Evolutionary conservation across 129 eudicot species (phyloP).

Genomic region (Calendula officinalis): DNA sequence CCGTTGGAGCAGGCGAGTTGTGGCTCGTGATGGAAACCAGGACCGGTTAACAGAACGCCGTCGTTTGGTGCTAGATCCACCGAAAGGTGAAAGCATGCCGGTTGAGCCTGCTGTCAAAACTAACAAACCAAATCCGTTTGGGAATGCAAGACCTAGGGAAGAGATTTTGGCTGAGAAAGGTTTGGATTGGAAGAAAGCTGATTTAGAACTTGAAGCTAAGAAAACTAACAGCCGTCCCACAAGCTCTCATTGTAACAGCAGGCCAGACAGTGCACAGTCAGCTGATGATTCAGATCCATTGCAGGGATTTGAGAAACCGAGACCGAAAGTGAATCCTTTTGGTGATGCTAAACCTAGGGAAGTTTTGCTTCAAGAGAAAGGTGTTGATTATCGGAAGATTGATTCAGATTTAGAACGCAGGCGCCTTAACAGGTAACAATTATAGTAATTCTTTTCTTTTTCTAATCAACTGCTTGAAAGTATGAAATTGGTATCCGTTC

Average conservation of each 20-base stretch:
- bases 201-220: slow-evolving; percentile 72
- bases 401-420: slow-evolving; percentile 83
- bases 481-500: not conserved
- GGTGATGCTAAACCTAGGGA: slow-evolving; percentile 99
- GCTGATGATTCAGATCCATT: slow-evolving; percentile 25
- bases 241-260: slow-evolving; percentile 74
- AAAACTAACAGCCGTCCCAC: slow-evolving; percentile 64
- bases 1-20: slow-evolving; percentile 49
- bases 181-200: slow-evolving; percentile 82
- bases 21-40: slow-evolving; percentile 17
- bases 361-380: slow-evolving; percentile 84
- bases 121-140: slow-evolving; percentile 82
- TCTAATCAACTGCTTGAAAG: not conserved
- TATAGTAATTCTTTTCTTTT: slow-evolving; percentile 5
- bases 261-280: slow-evolving; percentile 71
- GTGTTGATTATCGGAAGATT: slow-evolving; percentile 94
- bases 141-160: slow-evolving; percentile 94
- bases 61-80: slow-evolving; percentile 51
- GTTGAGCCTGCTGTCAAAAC: slow-evolving; percentile 35
- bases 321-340: slow-evolving; percentile 88
- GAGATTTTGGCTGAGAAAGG: slow-evolving; percentile 93
- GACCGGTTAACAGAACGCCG: slow-evolving; percentile 33
- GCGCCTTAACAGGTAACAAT: slow-evolving; percentile 56
- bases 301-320: slow-evolving; percentile 46
- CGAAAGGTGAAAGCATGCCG: slow-evolving; percentile 29